Evolutionary conservation across 2,329 filamentous ascomycete species (phyloP).

Genomic region (Dactylellina parvicollis): DNA sequence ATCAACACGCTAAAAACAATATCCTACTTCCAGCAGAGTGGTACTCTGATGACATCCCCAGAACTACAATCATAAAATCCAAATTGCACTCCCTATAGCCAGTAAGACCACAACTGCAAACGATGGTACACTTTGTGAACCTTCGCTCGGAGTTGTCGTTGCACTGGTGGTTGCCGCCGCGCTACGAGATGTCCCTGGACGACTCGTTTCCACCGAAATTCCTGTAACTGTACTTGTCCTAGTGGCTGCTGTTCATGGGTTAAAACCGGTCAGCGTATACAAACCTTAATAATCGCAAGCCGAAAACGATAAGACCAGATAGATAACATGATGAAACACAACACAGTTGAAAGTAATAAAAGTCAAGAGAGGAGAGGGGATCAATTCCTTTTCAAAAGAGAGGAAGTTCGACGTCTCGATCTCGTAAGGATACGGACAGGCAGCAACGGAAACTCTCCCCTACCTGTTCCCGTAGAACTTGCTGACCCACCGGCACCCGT

Average conservation of each 20-base stretch:
- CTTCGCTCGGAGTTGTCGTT: slow-evolving; percentile 18
- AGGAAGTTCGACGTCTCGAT: not conserved
- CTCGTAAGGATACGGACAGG: not conserved
- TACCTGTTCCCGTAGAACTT: slow-evolving; percentile 6
- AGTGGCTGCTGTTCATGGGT: not conserved
- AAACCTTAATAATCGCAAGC: not conserved
- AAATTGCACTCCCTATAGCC: slow-evolving; percentile 12
- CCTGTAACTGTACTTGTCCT: slow-evolving; percentile 1
- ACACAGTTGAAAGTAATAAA: not conserved
- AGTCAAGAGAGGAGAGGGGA: not conserved
- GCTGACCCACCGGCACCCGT: not conserved
- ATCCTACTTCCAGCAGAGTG: not conserved
- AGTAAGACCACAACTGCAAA: slow-evolving; percentile 17
- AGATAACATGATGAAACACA: not conserved
- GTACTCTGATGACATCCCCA: not conserved
- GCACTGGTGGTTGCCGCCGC: not conserved
- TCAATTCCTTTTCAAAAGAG: slow-evolving; percentile 1
- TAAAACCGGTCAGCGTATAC: not conserved
- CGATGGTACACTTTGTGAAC: slow-evolving; percentile 13
- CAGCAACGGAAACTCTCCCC: not conserved
- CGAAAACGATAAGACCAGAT: not conserved
- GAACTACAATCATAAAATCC: slow-evolving; percentile 13
- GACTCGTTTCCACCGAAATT: not conserved
- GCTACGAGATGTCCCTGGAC: not conserved
- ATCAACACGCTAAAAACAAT: too few relatives aligned